These are phyloP conservation scores for Jamesozyma jinghongensis DNA, from an alignment of 805 yeast species.

Conservation along the genomic window DNA sequence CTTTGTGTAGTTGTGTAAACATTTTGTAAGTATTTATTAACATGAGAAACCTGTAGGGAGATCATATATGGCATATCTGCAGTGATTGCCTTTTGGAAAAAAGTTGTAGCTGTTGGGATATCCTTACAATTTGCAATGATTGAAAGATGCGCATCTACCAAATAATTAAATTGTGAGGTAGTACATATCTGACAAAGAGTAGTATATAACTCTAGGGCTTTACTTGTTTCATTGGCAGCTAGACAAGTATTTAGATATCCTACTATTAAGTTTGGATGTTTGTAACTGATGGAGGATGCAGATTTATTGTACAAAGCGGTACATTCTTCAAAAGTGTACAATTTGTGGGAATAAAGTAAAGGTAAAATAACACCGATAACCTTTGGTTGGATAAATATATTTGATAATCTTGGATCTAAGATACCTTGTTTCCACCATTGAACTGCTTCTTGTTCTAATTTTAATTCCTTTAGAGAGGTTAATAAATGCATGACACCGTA, in stretches of 20 bases:
- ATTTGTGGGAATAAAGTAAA: conserved; percentile 42
- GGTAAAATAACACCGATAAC: conserved; percentile 61
- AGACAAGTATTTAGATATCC: conserved; percentile 66
- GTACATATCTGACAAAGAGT: conserved; percentile 35
- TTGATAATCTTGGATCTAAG: background rate
- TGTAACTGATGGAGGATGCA: conserved; percentile 14
- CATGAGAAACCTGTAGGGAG: conserved; percentile 57
- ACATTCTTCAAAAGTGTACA: conserved; percentile 49
- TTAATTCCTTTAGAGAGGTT: conserved; percentile 48
- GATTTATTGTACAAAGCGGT: conserved; percentile 41
- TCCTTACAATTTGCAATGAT: conserved; percentile 70
- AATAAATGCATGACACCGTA: conserved; percentile 45
- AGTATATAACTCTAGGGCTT: conserved; percentile 54
- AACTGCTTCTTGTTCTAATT: conserved; percentile 49
- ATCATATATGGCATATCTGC: conserved; percentile 61
- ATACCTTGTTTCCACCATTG: conserved; percentile 50
- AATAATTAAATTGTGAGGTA: conserved; percentile 29
- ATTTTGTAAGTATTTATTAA: conserved; percentile 50
- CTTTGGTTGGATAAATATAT: conserved; percentile 46
- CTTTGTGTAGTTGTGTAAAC: conserved; percentile 46
- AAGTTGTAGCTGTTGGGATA: conserved; percentile 53
- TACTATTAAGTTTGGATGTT: conserved; percentile 39
- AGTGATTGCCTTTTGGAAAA: conserved; percentile 58
- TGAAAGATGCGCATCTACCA: conserved; percentile 61
- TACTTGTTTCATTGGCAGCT: conserved; percentile 47